Base-by-base conservation (phyloP, 2,329 filamentous ascomycete genomes). In the Pseudocercospora crystallina region DNA sequence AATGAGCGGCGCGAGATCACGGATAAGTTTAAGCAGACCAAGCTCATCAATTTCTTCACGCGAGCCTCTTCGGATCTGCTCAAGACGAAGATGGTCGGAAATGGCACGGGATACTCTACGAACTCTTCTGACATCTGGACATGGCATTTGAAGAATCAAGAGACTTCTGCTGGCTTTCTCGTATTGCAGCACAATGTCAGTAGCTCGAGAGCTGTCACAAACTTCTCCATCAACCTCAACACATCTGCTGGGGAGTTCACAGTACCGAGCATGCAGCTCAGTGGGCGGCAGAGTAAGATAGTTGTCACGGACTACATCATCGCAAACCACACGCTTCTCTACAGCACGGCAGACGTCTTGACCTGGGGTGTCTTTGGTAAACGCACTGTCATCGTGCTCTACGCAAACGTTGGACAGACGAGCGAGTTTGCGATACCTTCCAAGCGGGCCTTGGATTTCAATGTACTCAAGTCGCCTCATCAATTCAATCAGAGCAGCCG, bases 261-360 rank as follows among this genome's bases (percentile, higher is more conserved):
- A 0, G 73, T 85, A 12, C 80, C 82, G 0, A 75, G 77, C 47
- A 76, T 84, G 35, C 71, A 77, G 8, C 73, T 86, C 35, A 77
- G 83, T 45, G 83, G 83, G 1, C 79, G 83, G 32, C 79, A 84
- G 43, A 79, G 81, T 12, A 85, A 85, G 70, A 80, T 85, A 12
- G 64, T 84, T 5, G 78, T 82, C 0, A 82, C 81, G 0, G 82
- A 85, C 58, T 85, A 84, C 45, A 7, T 14, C 26, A 4, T 26
- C 20, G 20, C 20, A 7, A 43, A 43, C 42, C 32, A 58, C 1
- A 77, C 66, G 0, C 63, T 82, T 0, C 63, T 82, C 0, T 82
- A 82, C 62, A 80, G 79, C 0, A 81, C 79, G 1, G 76, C 78
- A 0, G 80, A 82, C 51, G 70, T 82, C 0, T 62, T 81, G 8